Percentiles rank a stretch among this genome's conserved stretches.
Conservation (phyloP, 1,139 yeast genomes). For the Torulaspora pretoriensis region DNA sequence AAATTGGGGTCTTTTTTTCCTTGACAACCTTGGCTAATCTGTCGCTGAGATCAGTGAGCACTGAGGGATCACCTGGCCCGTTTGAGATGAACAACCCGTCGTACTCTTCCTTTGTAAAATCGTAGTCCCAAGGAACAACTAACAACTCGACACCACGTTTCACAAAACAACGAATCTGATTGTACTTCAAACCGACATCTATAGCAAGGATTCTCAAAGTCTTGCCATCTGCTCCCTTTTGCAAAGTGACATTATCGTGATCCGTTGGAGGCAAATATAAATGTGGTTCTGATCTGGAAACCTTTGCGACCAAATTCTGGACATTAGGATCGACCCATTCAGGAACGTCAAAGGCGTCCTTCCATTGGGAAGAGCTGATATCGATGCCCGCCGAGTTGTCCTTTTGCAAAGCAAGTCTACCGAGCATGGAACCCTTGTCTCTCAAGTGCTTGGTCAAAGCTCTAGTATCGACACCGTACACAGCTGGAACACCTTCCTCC, state of each 20-base stretch:
- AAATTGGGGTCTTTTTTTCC: slow-evolving; percentile 69
- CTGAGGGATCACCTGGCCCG: slow-evolving; percentile 99
- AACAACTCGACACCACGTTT: slow-evolving; percentile 92
- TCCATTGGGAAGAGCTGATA: slow-evolving; percentile 48
- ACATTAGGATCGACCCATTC: slow-evolving; percentile 93
- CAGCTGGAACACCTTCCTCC: slow-evolving; percentile 88
- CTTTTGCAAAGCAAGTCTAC: slow-evolving; percentile 69
- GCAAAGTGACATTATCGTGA: slow-evolving; percentile 42
- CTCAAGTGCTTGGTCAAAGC: slow-evolving; percentile 89
- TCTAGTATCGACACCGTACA: slow-evolving; percentile 97
- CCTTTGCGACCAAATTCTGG: slow-evolving; percentile 86
- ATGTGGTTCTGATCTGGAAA: slow-evolving; percentile 72
- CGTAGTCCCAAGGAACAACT: slow-evolving; percentile 96
- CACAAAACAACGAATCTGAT: slow-evolving; percentile 95
- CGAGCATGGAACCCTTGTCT: slow-evolving; percentile 87
- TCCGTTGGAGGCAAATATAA: slow-evolving; percentile 58
- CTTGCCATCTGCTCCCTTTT: slow-evolving; percentile 64
- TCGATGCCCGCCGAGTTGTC: slow-evolving; percentile 39
- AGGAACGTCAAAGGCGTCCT: slow-evolving; percentile 61
- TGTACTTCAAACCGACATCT: slow-evolving; percentile 97
- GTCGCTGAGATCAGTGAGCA: slow-evolving; percentile 47
- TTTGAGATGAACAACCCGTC: slow-evolving; percentile 96
- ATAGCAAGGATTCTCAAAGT: slow-evolving; percentile 79
- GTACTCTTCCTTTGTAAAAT: slow-evolving; percentile 68
- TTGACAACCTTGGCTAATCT: slow-evolving; percentile 56